Base-by-base conservation (phyloP, 1,139 yeast species). In the Sugiyamaella castrensis region DNA sequence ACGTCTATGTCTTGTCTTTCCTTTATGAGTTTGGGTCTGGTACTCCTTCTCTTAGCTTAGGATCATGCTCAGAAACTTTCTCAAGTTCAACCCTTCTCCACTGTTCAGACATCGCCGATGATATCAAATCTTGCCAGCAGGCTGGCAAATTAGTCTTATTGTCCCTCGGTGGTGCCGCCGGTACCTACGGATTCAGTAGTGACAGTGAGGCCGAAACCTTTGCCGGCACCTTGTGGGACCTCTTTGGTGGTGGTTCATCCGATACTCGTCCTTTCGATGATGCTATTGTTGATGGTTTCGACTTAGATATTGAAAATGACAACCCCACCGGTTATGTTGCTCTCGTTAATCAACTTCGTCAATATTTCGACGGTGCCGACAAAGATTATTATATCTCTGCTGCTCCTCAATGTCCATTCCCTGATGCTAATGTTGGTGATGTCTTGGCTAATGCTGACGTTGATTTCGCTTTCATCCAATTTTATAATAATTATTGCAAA, bases 351-450 rank as follows among this genome's bases (percentile, higher is more conserved):
- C 55, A 61, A 56, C 74, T 91, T 60, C 82, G 92, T 71, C 71
- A 78, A 53, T 87, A 78, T 60, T 70, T 71, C 29, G 46, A 60
- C 13, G 65, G 71, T 19, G 83, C 68, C 37, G 52, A 60, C 47
- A 62, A 60, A 66, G 62, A 68, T 12, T 91, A 86, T 71, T 89
- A 86, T 67, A 72, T 91, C 43, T 80, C 95, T 47, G 96, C 96
- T 55, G 95, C 98, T 56, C 98, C 98, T 27, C 98, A 91, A 72
- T 91, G 98, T 72, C 86, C 84, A 15, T 87, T 82, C 65, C 98
- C 97, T 16, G 98, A 91, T 71, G 88, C 84, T 7, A 80, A 86
- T 39, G 81, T 85, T 39, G 95, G 95, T 54, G 79, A 81, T 48
- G 70, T 85, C 34, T 69, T 91, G 58, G 71, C 72, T 24, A 70